Conservation (phyloP, 495 filamentous ascomycete genomes). For the Cudoniella acicularis region DNA sequence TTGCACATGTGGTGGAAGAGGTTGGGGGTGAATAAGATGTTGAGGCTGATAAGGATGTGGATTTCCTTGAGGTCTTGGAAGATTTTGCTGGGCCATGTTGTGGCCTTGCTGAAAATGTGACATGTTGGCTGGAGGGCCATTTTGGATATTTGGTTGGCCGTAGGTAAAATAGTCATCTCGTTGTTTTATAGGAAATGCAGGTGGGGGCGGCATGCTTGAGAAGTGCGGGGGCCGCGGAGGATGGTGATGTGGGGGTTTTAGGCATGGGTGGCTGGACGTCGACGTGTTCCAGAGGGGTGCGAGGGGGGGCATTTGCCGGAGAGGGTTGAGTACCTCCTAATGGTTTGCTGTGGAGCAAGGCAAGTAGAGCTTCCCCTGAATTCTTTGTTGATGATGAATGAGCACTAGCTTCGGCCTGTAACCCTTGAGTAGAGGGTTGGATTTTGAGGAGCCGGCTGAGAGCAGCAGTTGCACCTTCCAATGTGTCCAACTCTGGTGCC, state of each 20-base stretch:
- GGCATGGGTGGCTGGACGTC: conserved; percentile 33
- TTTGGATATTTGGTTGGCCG: conserved; percentile 10
- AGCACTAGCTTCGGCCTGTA: conserved; percentile 30
- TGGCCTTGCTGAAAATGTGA: conserved; percentile 13
- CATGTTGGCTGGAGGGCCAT: not conserved
- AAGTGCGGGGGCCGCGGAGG: conserved; percentile 20
- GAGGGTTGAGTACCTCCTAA: conserved; percentile 14
- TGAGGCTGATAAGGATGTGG: conserved; percentile 35
- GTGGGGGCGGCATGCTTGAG: conserved; percentile 26
- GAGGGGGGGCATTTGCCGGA: conserved; percentile 14
- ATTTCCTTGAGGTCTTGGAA: conserved; percentile 26
- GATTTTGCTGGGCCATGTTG: conserved; percentile 23
- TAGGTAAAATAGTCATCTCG: conserved; percentile 18
- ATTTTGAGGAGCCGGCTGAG: conserved; percentile 63
- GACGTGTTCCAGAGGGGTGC: conserved; percentile 26
- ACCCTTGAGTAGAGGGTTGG: conserved; percentile 43
- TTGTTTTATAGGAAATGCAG: conserved; percentile 18
- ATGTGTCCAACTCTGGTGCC: conserved; percentile 34
- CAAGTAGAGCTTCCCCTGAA: conserved; percentile 50
- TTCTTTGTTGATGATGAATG: conserved; percentile 14
- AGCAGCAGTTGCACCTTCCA: conserved; percentile 58
- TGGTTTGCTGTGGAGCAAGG: conserved; percentile 46
- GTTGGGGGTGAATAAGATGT: conserved; percentile 48
- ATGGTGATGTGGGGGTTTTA: conserved; percentile 28
- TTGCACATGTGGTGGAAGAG: conserved; percentile 34